Evolutionary conservation across 305 asterid genomes (phyloP), one percentile per base, ranked within the genome.

Genomic region (Rubia tinctorum): DNA sequence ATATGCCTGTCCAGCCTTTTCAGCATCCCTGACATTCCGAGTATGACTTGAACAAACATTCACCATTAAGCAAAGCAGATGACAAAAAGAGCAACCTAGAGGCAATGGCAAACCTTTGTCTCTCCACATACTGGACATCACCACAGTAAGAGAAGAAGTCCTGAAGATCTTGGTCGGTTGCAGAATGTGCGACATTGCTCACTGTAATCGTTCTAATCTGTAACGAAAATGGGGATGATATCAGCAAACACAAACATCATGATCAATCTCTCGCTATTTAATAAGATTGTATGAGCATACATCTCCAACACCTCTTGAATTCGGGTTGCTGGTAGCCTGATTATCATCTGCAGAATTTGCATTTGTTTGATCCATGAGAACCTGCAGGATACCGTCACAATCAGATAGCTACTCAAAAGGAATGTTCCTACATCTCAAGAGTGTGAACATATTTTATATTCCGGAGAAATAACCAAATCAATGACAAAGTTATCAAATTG

Each of bases 81-180:
- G 10, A 47, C 22, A 20, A 13, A 8, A 12, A 69, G 42, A 13
- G 8, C 53, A 17, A 6, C 23, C 59, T 17, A 17, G 8, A 12
- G 1, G 40, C 6, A 61, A 56, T 51, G 40, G 56, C 80, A 73
- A 47, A 87, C 92, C 88, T 82, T 78, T 76, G 85, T 83, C 85
- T 85, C 80, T 87, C 86, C 25, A 87, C 77, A 78, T 73, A 85
- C 22, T 72, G 84, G 76, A 87, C 81, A 17, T 84, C 78, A 40
- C 92, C 92, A 30, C 87, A 87, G 79, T 80, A 81, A n/a, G 84
- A 75, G 77, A 87, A 81, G 79, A 85, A 82, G 43, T 85, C 86
- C 27, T 72, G 73, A 53, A 87, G 63, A 20, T 87, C 92, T 40
- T 30, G 82, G 59, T 80, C 82, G 13, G 84, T 73, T 62, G 85